Percentiles rank a stretch among this genome's conserved stretches.
phyloP scores from a whole-genome alignment of 2,329 filamentous ascomycete genomes.

The Aureobasidium melanogenum region DNA sequence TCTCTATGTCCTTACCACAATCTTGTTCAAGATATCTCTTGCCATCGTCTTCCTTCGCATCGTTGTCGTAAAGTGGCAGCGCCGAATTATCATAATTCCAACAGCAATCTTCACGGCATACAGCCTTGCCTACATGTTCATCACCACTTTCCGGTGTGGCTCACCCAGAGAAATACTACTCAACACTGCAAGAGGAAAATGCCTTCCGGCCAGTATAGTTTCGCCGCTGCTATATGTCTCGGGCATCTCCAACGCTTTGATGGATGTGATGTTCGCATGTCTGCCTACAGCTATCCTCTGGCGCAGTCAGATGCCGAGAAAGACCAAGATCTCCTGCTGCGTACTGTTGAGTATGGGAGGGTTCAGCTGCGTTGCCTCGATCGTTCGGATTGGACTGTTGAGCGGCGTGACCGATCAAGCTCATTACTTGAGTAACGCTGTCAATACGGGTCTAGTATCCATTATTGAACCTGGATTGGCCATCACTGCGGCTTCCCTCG shows the following conservation, averaged over 20 bases:
- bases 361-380: constrained; percentile 10
- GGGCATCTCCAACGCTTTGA: constrained; percentile 5
- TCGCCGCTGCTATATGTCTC: constrained; percentile 10
- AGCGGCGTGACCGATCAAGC: neutral
- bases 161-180: neutral
- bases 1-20: constrained; percentile 10
- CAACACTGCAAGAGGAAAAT: constrained; percentile 10
- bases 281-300: constrained; percentile 7
- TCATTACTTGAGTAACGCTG: constrained; percentile 3
- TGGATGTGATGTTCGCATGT: constrained; percentile 11
- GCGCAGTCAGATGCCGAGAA: constrained; percentile 7
- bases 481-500: constrained; percentile 17
- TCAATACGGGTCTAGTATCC: constrained; percentile 14
- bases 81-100: neutral
- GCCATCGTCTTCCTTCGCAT: neutral
- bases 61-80: constrained; percentile 10
- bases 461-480: constrained; percentile 18
- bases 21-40: constrained; percentile 13
- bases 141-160: neutral
- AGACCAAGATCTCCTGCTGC: constrained; percentile 7
- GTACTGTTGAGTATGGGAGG: constrained; percentile 10
- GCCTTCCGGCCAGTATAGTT: neutral
- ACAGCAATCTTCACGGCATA: neutral
- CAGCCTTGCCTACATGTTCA: neutral
- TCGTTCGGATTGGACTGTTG: constrained; percentile 11